Conservation (phyloP, 305 asterid species). For the Fraxinus ornus region DNA sequence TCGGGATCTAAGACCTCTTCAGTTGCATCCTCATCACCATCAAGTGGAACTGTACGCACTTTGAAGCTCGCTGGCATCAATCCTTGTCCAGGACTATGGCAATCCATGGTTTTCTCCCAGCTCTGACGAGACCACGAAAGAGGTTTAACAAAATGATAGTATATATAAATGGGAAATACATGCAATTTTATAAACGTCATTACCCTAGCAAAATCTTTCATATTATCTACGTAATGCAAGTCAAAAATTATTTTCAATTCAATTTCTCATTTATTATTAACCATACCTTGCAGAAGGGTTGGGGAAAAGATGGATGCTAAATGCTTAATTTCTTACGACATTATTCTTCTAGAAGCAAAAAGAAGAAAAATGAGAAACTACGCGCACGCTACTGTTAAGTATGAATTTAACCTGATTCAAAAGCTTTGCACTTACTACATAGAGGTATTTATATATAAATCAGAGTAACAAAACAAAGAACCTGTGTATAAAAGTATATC, state of each 20-base stretch:
- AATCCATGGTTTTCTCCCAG: slow-evolving; percentile 98
- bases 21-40: slow-evolving; percentile 74
- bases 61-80: slow-evolving; percentile 97
- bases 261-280: slow-evolving; percentile 9
- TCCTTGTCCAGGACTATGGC: slow-evolving; percentile 97
- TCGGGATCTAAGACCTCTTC: slow-evolving; percentile 95
- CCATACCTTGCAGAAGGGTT: not conserved
- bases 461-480: not conserved
- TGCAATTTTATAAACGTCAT: not conserved
- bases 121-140: slow-evolving; percentile 47
- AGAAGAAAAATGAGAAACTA: not conserved
- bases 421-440: slow-evolving; percentile 11
- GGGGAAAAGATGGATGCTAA: not conserved
- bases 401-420: slow-evolving; percentile 6
- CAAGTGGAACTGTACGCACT: slow-evolving; percentile 74
- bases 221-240: not conserved
- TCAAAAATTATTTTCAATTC: not conserved
- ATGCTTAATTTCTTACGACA: not conserved
- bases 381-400: not conserved
- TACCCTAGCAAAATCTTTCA: not conserved
- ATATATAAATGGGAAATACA: not conserved
- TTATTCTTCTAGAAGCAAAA: not conserved
- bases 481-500: not conserved
- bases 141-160: not conserved
- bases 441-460: not conserved